phyloP scores from a whole-genome alignment of 2,329 filamentous ascomycete genomes.

The Penicillium sp. region DNA sequence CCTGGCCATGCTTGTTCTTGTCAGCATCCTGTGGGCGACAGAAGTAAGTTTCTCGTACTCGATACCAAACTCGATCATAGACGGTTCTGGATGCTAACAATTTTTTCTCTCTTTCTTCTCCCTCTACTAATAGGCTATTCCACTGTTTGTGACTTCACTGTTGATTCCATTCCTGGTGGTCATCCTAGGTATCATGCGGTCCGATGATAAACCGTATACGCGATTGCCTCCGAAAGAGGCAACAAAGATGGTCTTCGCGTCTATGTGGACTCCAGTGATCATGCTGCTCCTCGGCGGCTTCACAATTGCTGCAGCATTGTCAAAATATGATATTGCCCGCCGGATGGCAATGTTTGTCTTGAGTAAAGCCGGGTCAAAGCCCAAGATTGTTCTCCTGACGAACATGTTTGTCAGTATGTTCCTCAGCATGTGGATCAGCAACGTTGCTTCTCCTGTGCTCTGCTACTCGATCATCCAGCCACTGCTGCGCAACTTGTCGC shows the following conservation, averaged over 20 bases:
- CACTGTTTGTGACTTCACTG: conserved; percentile 91
- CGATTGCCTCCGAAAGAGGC: conserved; percentile 75
- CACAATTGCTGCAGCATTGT: conserved; percentile 87
- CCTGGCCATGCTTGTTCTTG: conserved; percentile 84
- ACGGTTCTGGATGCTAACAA: neutral
- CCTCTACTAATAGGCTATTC: conserved; percentile 62
- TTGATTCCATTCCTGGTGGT: conserved; percentile 91
- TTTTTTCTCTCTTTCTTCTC: conserved; percentile 4
- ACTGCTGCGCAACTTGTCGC: conserved; percentile 84
- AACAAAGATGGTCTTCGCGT: conserved; percentile 76
- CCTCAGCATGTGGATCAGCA: conserved; percentile 98
- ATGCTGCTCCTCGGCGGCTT: conserved; percentile 97
- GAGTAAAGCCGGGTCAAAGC: conserved; percentile 90
- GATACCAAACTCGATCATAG: too few species aligned
- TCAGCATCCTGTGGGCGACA: conserved; percentile 92
- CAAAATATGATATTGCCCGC: conserved; percentile 97
- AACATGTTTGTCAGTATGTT: conserved; percentile 99
- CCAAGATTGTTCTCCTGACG: conserved; percentile 81
- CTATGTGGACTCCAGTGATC: conserved; percentile 99
- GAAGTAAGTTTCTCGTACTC: conserved; percentile 54
- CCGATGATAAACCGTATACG: conserved; percentile 62
- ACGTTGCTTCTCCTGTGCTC: conserved; percentile 91
- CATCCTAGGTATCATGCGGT: conserved; percentile 73
- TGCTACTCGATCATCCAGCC: conserved; percentile 98
- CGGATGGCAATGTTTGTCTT: conserved; percentile 93